Evolutionary conservation across 2,329 filamentous ascomycete species (phyloP), one percentile per base, ranked within the genome.

Genomic region (Monosporascus ibericus): DNA sequence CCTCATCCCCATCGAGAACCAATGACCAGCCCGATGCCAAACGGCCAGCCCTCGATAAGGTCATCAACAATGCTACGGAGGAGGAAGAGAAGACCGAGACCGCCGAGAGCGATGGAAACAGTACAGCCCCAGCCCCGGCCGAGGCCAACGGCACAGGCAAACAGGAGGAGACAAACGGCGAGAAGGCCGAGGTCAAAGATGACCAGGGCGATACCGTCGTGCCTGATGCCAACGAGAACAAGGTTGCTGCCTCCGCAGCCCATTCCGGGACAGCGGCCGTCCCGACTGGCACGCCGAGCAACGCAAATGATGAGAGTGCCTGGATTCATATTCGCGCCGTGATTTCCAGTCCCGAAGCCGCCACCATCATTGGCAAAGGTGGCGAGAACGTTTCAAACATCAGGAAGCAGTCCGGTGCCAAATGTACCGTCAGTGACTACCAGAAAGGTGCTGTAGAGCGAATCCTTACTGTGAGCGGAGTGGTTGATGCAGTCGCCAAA

Each of bases 371-470:
- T 72, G 94, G 94, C 68, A 99, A 99, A 75, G 92, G 92, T 58
- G 94, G 94, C 68, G 94, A 99, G 78, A 99, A 99, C 67, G 94
- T 99, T 47, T 95, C 92, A 61, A 90, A 95, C 74, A 97, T 99
- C 67, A 86, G 94, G 61, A 90, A 90, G 69, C 80, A 96, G 74
- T 96, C 94, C 49, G 92, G 91, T 64, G 94, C 94, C 60, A 97
- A 97, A 75, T 99, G 94, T 77, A 99, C 94, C 47, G 94, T 99
- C 63, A 96, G 92, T 75, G 94, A 99, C 73, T 99, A 97, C 67
- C 89, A 95, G 63, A 90, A 95, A 67, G 94, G 94, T 60, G 94
- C 94, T 51, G 92, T 97, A 36, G 94, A 99, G 77, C 90, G 94
- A 68, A 96, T 99, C 66, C 79, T 99, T 65, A 99, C 94, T 34